A percentile compares a stretch with the other conserved stretches of the same genome.
Evolutionary conservation across 1,284 basidiomycete species (phyloP).

Genomic region (Trichosporon sp.): DNA sequence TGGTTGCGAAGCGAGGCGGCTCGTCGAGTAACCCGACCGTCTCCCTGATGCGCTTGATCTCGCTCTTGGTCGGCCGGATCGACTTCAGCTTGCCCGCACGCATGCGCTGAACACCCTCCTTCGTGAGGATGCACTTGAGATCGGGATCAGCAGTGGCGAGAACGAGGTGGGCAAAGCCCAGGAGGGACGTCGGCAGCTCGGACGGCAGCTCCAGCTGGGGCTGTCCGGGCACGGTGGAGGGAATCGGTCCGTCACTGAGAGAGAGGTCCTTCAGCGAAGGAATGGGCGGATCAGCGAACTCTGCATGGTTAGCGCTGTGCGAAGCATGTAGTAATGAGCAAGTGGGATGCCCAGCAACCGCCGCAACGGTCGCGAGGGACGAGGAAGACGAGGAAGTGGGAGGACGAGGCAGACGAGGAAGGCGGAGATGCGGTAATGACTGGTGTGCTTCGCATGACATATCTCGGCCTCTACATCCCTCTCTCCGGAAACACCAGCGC

Average conservation of each 20-base stretch:
- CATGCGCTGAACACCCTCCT: conserved; percentile 37
- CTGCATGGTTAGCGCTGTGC: conserved; percentile 44
- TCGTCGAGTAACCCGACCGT: conserved; percentile 55
- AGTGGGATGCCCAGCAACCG: not conserved
- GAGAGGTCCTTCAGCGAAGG: conserved; percentile 27
- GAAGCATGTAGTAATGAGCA: not conserved
- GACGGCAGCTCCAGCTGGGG: conserved; percentile 20
- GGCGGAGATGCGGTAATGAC: too few relatives aligned
- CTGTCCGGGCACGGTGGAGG: conserved; percentile 14
- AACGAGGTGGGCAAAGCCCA: conserved; percentile 47
- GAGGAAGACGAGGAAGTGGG: not conserved
- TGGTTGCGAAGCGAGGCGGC: conserved; percentile 64
- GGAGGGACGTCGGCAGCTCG: conserved; percentile 37
- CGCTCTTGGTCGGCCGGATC: conserved; percentile 35
- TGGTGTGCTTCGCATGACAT: too few relatives aligned
- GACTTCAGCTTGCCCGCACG: conserved; percentile 36
- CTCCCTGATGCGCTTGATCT: conserved; percentile 29
- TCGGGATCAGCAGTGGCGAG: conserved; percentile 46
- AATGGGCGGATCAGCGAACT: conserved; percentile 66
- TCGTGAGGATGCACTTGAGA: conserved; percentile 46
- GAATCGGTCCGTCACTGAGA: conserved; percentile 12
- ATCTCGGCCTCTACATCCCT: too few relatives aligned
- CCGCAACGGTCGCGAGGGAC: not conserved
- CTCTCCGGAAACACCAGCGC: too few relatives aligned
- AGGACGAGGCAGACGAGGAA: not conserved